Percentiles rank a stretch among this genome's conserved stretches.
These are phyloP conservation scores for Xylaria sp. DNA, from an alignment of 2,329 filamentous ascomycete genomes.

Conservation along the genomic window DNA sequence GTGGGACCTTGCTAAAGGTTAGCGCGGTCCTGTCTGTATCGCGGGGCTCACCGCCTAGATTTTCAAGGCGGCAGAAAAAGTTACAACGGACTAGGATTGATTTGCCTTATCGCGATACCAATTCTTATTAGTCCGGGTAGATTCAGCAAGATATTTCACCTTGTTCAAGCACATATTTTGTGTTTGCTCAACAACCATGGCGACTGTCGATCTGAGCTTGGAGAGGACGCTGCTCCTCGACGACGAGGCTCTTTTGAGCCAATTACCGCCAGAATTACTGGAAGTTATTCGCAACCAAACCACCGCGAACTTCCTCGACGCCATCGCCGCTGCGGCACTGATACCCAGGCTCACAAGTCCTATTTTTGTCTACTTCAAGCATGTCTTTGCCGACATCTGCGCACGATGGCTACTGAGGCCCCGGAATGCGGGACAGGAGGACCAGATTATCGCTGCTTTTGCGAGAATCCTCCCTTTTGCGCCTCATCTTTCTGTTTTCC, in stretches of 20 bases:
- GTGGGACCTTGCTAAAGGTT: constrained; percentile 29
- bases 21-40: constrained; percentile 8
- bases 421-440: constrained; percentile 53
- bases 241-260: constrained; percentile 64
- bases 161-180: constrained; percentile 39
- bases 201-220: constrained; percentile 64
- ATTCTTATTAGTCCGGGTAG: constrained; percentile 30
- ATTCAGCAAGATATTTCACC: constrained; percentile 29
- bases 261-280: constrained; percentile 77
- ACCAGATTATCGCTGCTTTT: constrained; percentile 74
- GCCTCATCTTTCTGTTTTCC: constrained; percentile 79
- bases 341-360: constrained; percentile 75
- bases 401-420: constrained; percentile 76
- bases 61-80: constrained; percentile 45
- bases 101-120: constrained; percentile 38
- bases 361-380: constrained; percentile 79
- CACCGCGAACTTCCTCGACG: constrained; percentile 75
- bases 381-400: constrained; percentile 82
- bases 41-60: constrained; percentile 48
- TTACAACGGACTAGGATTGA: constrained; percentile 36
- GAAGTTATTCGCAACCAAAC: constrained; percentile 72
- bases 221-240: constrained; percentile 67
- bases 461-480: constrained; percentile 84
- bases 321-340: constrained; percentile 76
- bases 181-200: constrained; percentile 57